Conservation (phyloP, 257 asterid genomes). For the Solanum pennellii region DNA sequence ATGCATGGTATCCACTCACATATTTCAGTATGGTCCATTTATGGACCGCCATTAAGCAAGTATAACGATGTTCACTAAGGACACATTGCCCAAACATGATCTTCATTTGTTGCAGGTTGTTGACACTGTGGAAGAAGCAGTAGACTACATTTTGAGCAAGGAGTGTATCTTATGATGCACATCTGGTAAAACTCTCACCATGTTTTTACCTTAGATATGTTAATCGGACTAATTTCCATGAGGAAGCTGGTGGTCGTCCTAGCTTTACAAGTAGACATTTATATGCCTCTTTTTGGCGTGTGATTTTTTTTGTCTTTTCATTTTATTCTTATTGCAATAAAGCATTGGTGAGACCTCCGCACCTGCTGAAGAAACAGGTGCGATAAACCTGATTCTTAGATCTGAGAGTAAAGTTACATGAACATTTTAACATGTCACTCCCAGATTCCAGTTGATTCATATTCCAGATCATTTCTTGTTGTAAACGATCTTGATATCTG, state of each 20-base stretch:
- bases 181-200: neutral
- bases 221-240: neutral
- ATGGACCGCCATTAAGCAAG: neutral
- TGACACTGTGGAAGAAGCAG: slow-evolving; percentile 79
- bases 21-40: neutral
- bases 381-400: neutral
- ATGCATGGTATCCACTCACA: neutral
- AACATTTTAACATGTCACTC: neutral
- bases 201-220: neutral
- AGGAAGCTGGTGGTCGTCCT: neutral
- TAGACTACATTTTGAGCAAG: slow-evolving; percentile 63
- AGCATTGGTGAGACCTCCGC: neutral
- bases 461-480: neutral
- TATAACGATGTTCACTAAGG: neutral
- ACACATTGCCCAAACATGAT: neutral
- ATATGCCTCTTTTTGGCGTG: neutral
- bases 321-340: neutral
- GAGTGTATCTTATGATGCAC: slow-evolving; percentile 25
- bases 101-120: slow-evolving; percentile 47
- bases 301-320: neutral
- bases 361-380: neutral
- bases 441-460: neutral
- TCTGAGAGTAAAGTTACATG: neutral
- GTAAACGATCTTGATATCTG: neutral
- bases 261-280: neutral